Evolutionary conservation across 306 rosid genomes (phyloP), one percentile per base, ranked within the genome.

Genomic region (Cicer judaicum): DNA sequence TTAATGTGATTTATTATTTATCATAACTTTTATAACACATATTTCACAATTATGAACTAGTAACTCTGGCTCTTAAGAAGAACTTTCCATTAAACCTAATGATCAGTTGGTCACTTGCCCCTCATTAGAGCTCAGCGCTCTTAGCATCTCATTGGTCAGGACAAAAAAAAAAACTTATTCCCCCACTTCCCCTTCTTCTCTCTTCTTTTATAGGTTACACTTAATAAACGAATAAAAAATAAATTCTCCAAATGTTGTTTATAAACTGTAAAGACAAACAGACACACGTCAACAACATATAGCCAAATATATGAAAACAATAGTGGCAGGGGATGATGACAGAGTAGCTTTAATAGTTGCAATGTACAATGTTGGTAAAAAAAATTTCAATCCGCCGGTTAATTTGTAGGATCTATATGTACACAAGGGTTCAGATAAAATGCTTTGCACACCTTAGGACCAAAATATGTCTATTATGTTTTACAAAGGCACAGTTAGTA

Each of bases 391-490:
- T 62, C 42, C 13, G 64, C 34, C 29, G 24, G 64, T 60, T 62
- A 62, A 34, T 36, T 62, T 41, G 55, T 5, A 72, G 68, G 56
- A 67, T 65, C 34, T 52, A 68, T 36, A 50, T 59, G 68, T 14
- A 53, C 57, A 77, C 16, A 46, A 70, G 65, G 63, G 39, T 60
- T 82, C 29, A 44, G 75, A 71, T 56, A 38, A 56, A 48, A 64
- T 54, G 19, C 62, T 72, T 41, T 7, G 64, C 73, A 21, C 52
- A 62, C 3, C 61, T 34, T 36, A 46, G 16, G 34, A 54, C 21
- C 64, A 29, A 61, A 79, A 41, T 49, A 44, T 49, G 52, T 56
- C 47, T 7, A 69, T 15, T n/a, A 64, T 63, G 64, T 59, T 29
- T 44, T 48, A 57, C 14, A 6, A 65, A 74, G 73, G 76, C 62